Percentiles rank a stretch among this genome's conserved stretches.
phyloP scores from a whole-genome alignment of 163 green algal species.

The Trebouxiophyceae sp. region DNA sequence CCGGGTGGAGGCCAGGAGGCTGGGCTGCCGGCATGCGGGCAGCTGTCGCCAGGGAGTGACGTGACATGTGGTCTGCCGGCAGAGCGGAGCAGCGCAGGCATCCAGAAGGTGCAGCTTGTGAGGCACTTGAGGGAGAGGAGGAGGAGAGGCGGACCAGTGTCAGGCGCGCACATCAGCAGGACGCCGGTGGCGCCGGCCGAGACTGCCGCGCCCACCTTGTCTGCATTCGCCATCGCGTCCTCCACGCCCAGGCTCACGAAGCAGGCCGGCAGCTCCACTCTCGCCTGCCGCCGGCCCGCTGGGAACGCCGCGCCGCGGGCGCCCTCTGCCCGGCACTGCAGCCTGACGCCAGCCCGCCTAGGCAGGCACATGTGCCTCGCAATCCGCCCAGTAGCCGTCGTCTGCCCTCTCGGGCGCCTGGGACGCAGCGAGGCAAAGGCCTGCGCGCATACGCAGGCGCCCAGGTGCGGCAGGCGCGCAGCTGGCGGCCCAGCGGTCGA shows the following conservation, averaged over 20 bases:
- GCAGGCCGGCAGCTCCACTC: constrained; percentile 64
- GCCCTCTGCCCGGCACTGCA: not conserved
- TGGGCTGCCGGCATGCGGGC: not conserved
- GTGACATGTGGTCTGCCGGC: not conserved
- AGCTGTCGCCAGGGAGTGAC: not conserved
- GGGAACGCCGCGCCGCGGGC: constrained; percentile 35
- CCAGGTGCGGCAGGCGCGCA: too few species aligned
- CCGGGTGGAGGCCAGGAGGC: not conserved
- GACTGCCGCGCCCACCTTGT: constrained; percentile 32
- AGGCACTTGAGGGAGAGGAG: not conserved
- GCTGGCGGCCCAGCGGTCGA: too few species aligned
- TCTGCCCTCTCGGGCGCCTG: too few species aligned
- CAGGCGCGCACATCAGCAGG: constrained; percentile 38
- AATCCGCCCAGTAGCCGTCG: too few species aligned
- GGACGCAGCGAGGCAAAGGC: too few species aligned
- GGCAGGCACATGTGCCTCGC: too few species aligned
- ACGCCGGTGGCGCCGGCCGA: constrained; percentile 60
- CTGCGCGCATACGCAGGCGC: too few species aligned
- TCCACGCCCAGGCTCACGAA: constrained; percentile 41
- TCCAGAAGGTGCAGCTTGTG: not conserved
- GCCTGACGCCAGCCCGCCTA: too few species aligned
- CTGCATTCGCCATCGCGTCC: constrained; percentile 25
- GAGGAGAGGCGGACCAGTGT: not conserved
- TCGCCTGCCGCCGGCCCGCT: constrained; percentile 53
- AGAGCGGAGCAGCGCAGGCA: not conserved